Conservation (phyloP, 176 grass and related monocot species). For the Zoysia pacifica region DNA sequence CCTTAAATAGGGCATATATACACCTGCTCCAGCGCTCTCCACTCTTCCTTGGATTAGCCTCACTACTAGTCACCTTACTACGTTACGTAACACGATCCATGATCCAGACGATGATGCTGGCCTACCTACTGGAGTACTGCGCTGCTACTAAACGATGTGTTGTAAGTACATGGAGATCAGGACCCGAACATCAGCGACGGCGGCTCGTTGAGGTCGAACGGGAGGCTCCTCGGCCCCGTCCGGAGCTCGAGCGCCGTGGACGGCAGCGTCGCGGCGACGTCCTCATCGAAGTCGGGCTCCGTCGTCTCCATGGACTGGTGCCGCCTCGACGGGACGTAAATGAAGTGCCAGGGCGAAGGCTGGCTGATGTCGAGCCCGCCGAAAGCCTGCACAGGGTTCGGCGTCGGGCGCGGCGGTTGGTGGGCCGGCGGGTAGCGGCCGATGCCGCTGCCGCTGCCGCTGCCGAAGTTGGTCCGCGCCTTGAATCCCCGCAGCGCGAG, state of each 20-base stretch:
- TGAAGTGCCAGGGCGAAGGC: slow-evolving; percentile 47
- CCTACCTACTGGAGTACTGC: background rate
- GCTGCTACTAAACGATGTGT: background rate
- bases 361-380: slow-evolving; percentile 36
- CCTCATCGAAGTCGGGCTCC: background rate
- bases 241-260: slow-evolving; percentile 84
- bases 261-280: slow-evolving; percentile 34
- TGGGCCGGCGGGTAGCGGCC: background rate
- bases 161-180: slow-evolving; percentile 1
- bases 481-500: slow-evolving; percentile 74
- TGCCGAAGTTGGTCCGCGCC: slow-evolving; percentile 76
- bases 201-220: slow-evolving; percentile 97
- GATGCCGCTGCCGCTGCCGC: background rate
- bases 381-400: background rate
- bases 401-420: background rate
- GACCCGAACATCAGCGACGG: slow-evolving; percentile 48
- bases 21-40: slow-evolving; percentile 22
- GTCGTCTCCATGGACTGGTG: slow-evolving; percentile 3
- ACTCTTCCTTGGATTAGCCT: slow-evolving; percentile 5
- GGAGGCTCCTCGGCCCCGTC: slow-evolving; percentile 43
- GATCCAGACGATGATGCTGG: background rate
- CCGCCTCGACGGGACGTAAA: slow-evolving; percentile 44
- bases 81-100: background rate
- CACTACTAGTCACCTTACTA: background rate
- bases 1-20: slow-evolving; percentile 41